Evolutionary conservation across 139 green algal genomes (phyloP).

Genomic region (Auxenochlorella pyrenoidosa): DNA sequence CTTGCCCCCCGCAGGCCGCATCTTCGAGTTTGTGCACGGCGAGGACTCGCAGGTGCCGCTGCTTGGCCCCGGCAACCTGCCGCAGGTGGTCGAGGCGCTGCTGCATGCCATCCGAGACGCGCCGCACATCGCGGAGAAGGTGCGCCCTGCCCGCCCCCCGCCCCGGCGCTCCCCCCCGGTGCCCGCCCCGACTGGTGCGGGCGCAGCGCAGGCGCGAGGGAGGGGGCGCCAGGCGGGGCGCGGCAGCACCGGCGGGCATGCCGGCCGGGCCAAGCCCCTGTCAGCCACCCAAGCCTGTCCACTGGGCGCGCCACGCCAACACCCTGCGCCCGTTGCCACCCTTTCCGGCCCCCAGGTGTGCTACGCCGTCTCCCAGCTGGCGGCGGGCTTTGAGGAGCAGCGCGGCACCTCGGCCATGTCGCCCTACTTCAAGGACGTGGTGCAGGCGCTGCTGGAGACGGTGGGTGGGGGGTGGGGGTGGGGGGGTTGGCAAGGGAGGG

Average conservation of each 20-base stretch:
- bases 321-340: no score
- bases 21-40: slow-evolving; percentile 95
- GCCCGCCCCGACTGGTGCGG: no score
- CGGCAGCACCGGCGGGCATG: no score
- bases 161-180: no score
- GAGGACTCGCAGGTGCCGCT: slow-evolving; percentile 51
- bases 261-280: no score
- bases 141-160: no score
- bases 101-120: slow-evolving; percentile 77
- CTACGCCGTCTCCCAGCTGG: slow-evolving; percentile 88
- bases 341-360: slow-evolving; percentile 66
- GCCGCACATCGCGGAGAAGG: slow-evolving; percentile 89
- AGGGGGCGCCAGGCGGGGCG: no score
- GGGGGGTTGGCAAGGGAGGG: no score
- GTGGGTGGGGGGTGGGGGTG: background rate
- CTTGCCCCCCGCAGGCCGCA: slow-evolving; percentile 66
- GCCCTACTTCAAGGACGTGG: slow-evolving; percentile 89
- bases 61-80: slow-evolving; percentile 64
- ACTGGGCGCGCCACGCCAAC: no score
- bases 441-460: slow-evolving; percentile 81
- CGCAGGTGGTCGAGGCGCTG: slow-evolving; percentile 73
- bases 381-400: slow-evolving; percentile 68
- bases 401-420: slow-evolving; percentile 72
- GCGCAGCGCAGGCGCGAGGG: no score
- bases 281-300: no score